Percentiles rank a stretch among this genome's conserved stretches.
phyloP scores from a whole-genome alignment of 2,329 filamentous ascomycete genomes.

The Macrophomina pseudophaseolina region DNA sequence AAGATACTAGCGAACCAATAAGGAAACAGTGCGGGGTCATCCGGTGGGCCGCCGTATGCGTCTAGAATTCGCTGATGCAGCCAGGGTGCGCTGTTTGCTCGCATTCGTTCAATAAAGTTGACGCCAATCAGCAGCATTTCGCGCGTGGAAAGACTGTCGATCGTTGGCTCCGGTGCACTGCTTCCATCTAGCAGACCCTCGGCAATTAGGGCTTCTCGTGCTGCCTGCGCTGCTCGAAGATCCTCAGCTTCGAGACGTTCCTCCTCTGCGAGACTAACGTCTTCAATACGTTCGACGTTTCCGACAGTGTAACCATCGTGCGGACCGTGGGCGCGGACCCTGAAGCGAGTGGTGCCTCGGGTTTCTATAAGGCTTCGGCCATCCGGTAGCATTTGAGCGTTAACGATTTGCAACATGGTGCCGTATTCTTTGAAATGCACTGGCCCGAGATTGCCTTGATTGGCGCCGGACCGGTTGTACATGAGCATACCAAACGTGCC shows the following conservation, averaged over 20 bases:
- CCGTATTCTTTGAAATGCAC: constrained; percentile 74
- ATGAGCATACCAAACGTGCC: constrained; percentile 86
- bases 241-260: constrained; percentile 76
- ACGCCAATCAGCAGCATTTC: constrained; percentile 69
- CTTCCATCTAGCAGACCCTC: constrained; percentile 23
- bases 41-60: constrained; percentile 77
- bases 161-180: constrained; percentile 17
- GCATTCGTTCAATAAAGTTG: constrained; percentile 73
- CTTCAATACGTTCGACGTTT: constrained; percentile 77
- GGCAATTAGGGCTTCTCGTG: constrained; percentile 13
- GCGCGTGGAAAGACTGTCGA: constrained; percentile 70
- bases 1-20: constrained; percentile 90
- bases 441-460: constrained; percentile 57
- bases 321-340: constrained; percentile 66
- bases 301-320: constrained; percentile 80
- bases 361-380: constrained; percentile 84
- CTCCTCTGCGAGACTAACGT: constrained; percentile 81
- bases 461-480: constrained; percentile 61
- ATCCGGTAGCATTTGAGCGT: constrained; percentile 74
- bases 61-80: constrained; percentile 72
- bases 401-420: constrained; percentile 76
- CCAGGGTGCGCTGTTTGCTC: constrained; percentile 73
- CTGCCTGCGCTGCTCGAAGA: constrained; percentile 50
- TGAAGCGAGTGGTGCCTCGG: constrained; percentile 76
- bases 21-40: constrained; percentile 77